Base-by-base conservation (phyloP, 2,329 filamentous ascomycete genomes). In the Pseudogymnoascus sp. region DNA sequence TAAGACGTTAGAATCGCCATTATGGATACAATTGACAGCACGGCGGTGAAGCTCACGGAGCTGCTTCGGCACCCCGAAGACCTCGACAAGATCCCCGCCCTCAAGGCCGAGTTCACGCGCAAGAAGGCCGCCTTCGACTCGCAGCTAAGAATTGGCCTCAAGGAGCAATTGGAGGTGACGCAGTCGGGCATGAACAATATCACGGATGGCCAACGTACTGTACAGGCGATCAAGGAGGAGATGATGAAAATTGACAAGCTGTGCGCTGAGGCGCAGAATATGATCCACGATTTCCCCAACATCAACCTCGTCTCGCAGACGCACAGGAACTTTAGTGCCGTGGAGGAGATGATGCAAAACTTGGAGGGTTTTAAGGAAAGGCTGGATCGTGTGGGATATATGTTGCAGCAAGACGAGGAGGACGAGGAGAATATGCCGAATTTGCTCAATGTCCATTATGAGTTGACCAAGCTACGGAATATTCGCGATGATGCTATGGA, bases 191-290 rank as follows among this genome's bases (percentile, higher is more conserved):
- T 99, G 87, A 88, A 80, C 67, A 90, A 90, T 66, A 87, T 99
- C 67, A 86, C 85, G 49, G 92, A 97, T 72, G 92, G 92, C 63
- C 92, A 97, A 76, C 90, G 92, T 74, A 91, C 91, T 65, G 90
- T 99, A 37, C 89, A 91, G 72, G 85, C 89, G 70, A 97, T 97
- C 77, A 96, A 96, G 76, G 93, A 97, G 68, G 94, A 99, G 78
- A 94, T 99, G 85, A 92, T 95, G 81, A 95, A 93, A 77, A 97
- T 99, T 71, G 94, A 99, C 79, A 92, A 91, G 77, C 84, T 99
- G 67, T 99, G 94, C 78, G 92, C 92, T 66, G 95, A 99, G 77
- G 92, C 92, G 62, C 93, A 97, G 79, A 91, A 91, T 73, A 97
- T 97, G 86, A 96, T 99, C 71, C 87, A 90, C 72, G 94, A 99